A percentile compares a stretch with the other conserved stretches of the same genome.
Evolutionary conservation across 2,329 filamentous ascomycete species (phyloP).

Genomic region (Cadophora luteo-olivacea): DNA sequence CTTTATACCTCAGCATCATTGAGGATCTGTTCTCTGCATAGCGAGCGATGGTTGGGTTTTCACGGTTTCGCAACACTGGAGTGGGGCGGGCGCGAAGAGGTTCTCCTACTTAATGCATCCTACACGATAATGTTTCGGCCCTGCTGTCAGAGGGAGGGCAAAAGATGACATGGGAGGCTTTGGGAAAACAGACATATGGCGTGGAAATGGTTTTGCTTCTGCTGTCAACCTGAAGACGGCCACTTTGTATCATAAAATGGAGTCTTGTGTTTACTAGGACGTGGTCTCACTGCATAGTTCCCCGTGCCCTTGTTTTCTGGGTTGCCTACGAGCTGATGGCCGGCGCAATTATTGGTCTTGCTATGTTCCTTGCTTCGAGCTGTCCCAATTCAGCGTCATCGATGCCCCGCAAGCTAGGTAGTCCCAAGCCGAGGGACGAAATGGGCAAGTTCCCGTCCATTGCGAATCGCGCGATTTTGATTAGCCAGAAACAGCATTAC

Average conservation of each 20-base stretch:
- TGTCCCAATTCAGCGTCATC: background rate
- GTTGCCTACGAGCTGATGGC: background rate
- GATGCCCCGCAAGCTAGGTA: background rate
- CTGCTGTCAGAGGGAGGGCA: constrained; percentile 33
- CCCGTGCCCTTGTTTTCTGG: background rate
- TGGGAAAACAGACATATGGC: constrained; percentile 42
- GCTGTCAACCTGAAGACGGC: constrained; percentile 32
- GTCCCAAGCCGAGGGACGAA: background rate
- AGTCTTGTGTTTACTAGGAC: constrained; percentile 31
- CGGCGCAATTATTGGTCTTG: background rate
- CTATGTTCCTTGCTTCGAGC: background rate
- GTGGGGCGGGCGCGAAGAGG: constrained; percentile 33
- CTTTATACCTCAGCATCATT: constrained; percentile 39
- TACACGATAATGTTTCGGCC: constrained; percentile 45
- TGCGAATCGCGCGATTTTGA: constrained; percentile 17
- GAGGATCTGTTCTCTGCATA: constrained; percentile 46
- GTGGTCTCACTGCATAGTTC: background rate
- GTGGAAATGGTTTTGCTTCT: constrained; percentile 41
- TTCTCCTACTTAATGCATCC: constrained; percentile 42
- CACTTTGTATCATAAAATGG: constrained; percentile 43
- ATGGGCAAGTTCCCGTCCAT: constrained; percentile 5
- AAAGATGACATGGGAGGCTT: constrained; percentile 34
- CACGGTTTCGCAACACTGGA: constrained; percentile 41
- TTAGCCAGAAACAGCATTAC: constrained; percentile 4
- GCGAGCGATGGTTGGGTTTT: constrained; percentile 45